phyloP scores from a whole-genome alignment of 805 yeast genomes.

The Saturnispora dispora region DNA sequence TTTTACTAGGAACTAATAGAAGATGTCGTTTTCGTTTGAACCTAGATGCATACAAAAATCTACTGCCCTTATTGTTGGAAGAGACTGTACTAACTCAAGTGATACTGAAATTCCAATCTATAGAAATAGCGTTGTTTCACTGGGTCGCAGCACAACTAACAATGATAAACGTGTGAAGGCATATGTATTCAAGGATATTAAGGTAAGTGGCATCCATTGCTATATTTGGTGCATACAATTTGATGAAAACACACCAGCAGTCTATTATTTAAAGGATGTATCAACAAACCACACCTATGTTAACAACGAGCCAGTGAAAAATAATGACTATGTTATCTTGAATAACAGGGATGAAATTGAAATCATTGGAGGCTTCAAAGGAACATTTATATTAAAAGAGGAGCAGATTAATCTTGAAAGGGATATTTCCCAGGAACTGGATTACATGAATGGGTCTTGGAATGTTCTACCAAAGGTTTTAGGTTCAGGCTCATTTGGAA shows the following conservation, averaged over 20 bases:
- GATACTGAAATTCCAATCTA: slow-evolving; percentile 8
- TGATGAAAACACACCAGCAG: slow-evolving; percentile 37
- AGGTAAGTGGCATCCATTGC: slow-evolving; percentile 41
- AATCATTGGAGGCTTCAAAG: slow-evolving; percentile 26
- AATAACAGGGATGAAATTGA: slow-evolving; percentile 31
- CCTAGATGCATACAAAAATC: neutral
- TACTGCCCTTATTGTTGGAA: neutral
- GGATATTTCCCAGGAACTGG: slow-evolving; percentile 9
- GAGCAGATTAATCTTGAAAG: slow-evolving; percentile 5
- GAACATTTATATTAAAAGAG: slow-evolving; percentile 12
- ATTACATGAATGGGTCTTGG: slow-evolving; percentile 31
- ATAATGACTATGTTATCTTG: slow-evolving; percentile 27
- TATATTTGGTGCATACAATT: slow-evolving; percentile 30
- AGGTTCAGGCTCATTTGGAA: slow-evolving; percentile 54
- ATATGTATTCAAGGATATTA: slow-evolving; percentile 13
- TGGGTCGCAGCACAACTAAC: slow-evolving; percentile 33
- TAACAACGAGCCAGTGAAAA: slow-evolving; percentile 27
- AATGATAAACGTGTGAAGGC: slow-evolving; percentile 17
- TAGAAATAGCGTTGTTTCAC: slow-evolving; percentile 29
- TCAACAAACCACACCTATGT: slow-evolving; percentile 45
- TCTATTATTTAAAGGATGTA: slow-evolving; percentile 40
- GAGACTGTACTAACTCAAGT: neutral
- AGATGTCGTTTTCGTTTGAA: slow-evolving; percentile 1
- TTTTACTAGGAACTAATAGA: neutral
- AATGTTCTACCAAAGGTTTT: slow-evolving; percentile 31